phyloP scores from a whole-genome alignment of 2,329 filamentous ascomycete genomes.

The Fusarium mangiferae region DNA sequence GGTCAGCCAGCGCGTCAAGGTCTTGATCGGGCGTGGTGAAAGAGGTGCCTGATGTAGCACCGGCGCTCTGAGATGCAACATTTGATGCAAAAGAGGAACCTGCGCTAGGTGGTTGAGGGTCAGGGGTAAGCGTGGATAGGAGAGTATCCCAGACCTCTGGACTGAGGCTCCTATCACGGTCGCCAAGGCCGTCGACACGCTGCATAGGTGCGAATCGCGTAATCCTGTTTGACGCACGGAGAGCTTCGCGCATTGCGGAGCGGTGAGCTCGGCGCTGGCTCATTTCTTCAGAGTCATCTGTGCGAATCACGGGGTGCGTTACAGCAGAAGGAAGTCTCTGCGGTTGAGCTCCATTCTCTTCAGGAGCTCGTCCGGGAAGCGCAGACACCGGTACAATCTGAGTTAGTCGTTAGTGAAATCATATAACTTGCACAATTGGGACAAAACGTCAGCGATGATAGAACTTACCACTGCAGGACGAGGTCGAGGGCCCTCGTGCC shows the following conservation, averaged over 20 bases:
- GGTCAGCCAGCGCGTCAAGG: constrained; percentile 51
- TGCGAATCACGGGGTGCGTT: not conserved
- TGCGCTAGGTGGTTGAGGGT: constrained; percentile 81
- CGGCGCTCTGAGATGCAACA: constrained; percentile 54
- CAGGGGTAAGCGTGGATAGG: constrained; percentile 81
- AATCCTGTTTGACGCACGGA: not conserved
- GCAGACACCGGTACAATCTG: constrained; percentile 10
- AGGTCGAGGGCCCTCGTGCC: constrained; percentile 36
- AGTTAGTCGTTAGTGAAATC: constrained; percentile 3
- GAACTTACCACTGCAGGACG: constrained; percentile 40
- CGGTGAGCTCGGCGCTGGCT: constrained; percentile 1
- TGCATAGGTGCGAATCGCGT: constrained; percentile 8
- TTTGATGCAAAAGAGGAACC: constrained; percentile 85
- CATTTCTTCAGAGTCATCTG: not conserved
- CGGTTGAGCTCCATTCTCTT: not conserved
- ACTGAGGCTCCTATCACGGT: constrained; percentile 85
- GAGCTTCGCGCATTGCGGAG: not conserved
- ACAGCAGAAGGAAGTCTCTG: constrained; percentile 1
- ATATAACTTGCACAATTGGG: not conserved
- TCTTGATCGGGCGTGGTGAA: constrained; percentile 47
- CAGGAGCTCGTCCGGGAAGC: not conserved
- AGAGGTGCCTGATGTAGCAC: constrained; percentile 57
- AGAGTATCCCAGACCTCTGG: constrained; percentile 85
- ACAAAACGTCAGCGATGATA: not conserved
- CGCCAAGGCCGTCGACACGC: constrained; percentile 78